These are phyloP conservation scores for Hypoxylon crocopeplum DNA, from an alignment of 495 filamentous ascomycete species.

Conservation along the genomic window DNA sequence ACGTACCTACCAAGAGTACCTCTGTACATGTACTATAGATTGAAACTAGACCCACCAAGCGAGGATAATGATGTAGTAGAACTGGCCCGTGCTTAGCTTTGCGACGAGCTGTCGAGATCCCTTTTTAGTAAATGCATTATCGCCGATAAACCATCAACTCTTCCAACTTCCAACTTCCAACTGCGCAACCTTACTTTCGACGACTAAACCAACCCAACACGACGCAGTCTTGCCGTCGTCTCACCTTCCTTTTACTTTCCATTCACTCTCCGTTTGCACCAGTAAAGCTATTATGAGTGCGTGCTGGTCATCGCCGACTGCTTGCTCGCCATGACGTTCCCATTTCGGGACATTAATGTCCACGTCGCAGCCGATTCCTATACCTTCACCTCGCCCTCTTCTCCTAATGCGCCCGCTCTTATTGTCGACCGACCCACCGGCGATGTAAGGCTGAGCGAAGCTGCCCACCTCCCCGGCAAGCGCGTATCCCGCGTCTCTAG, in stretches of 20 bases:
- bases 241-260: constrained; percentile 20
- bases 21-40: too few species aligned
- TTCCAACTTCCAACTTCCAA: constrained; percentile 10
- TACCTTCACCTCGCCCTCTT: constrained; percentile 95
- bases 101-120: too few species aligned
- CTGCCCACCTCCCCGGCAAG: constrained; percentile 73
- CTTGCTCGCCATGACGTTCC: constrained; percentile 62
- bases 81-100: too few species aligned
- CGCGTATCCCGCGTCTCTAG: constrained; percentile 77
- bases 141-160: too few species aligned
- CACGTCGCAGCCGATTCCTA: constrained; percentile 90
- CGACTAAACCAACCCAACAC: constrained; percentile 15
- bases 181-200: not conserved
- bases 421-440: constrained; percentile 93
- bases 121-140: too few species aligned
- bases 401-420: constrained; percentile 83
- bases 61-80: too few species aligned
- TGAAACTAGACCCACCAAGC: too few species aligned
- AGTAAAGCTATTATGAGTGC: constrained; percentile 27
- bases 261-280: constrained; percentile 3
- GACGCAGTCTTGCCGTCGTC: constrained; percentile 18
- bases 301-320: constrained; percentile 21
- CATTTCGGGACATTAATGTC: constrained; percentile 96
- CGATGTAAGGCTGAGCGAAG: constrained; percentile 84
- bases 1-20: too few species aligned